These are phyloP conservation scores for Fremontodendron californicum DNA, from an alignment of 345 rosid genomes.

Conservation along the genomic window DNA sequence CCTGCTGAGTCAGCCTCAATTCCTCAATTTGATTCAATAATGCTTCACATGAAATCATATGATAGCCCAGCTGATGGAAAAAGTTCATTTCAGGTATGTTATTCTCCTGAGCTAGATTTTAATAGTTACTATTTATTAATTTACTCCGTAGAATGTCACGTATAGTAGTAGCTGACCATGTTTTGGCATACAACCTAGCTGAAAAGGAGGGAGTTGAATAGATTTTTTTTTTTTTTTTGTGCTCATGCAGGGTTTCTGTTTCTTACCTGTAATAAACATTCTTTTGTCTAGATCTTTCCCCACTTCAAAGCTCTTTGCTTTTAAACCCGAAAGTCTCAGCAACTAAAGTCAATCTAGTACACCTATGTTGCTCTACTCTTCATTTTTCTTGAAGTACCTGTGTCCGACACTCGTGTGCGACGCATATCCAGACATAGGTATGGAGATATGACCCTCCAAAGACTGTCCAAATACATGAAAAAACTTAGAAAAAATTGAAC, in stretches of 20 bases:
- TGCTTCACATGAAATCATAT: constrained; percentile 91
- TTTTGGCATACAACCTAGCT: not conserved
- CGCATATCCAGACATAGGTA: too few relatives aligned
- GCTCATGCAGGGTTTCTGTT: too few relatives aligned
- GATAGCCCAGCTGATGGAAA: constrained; percentile 97
- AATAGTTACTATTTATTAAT: not conserved
- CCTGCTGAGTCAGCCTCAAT: constrained; percentile 85
- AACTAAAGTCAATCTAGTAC: too few relatives aligned
- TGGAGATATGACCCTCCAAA: too few relatives aligned
- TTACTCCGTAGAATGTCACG: not conserved
- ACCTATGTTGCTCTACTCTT: too few relatives aligned
- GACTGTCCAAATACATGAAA: too few relatives aligned
- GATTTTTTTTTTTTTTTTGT: not conserved
- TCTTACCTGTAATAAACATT: too few relatives aligned
- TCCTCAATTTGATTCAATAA: constrained; percentile 84
- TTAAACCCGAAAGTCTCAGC: not conserved
- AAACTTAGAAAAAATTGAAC: too few relatives aligned
- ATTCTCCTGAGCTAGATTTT: not conserved
- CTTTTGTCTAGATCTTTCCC: too few relatives aligned
- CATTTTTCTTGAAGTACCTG: too few relatives aligned
- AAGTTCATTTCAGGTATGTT: constrained; percentile 89
- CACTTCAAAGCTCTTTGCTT: too few relatives aligned
- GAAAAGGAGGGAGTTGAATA: not conserved
- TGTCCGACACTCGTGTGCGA: too few relatives aligned
- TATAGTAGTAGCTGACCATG: not conserved